A percentile compares a stretch with the other conserved stretches of the same genome.
Conservation (phyloP, 768 basidiomycete genomes). For the Lanmaoa pseudosensibilis region DNA sequence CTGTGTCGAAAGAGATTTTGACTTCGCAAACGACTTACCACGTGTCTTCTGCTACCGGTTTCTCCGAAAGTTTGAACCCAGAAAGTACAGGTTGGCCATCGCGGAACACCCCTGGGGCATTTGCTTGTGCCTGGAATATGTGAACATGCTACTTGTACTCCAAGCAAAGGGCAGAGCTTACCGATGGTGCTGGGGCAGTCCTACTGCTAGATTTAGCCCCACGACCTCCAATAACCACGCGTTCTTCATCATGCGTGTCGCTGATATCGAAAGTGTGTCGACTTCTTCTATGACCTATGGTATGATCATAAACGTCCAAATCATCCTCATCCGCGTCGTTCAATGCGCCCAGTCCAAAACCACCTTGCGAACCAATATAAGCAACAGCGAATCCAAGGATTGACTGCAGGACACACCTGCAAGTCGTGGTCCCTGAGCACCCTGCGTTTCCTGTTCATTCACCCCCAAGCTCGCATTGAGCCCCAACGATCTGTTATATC, state of each 20-base stretch:
- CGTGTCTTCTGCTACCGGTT: conserved; percentile 67
- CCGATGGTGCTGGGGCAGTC: conserved; percentile 6
- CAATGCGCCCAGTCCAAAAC: conserved; percentile 84
- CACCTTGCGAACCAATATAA: conserved; percentile 48
- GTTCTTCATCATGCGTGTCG: conserved; percentile 66
- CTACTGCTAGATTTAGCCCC: conserved; percentile 8
- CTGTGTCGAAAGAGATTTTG: conserved; percentile 18
- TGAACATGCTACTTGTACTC: conserved; percentile 9
- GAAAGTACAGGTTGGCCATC: conserved; percentile 73
- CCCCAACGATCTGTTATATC: conserved; percentile 66
- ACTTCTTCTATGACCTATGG: conserved; percentile 37
- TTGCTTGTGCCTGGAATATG: conserved; percentile 18
- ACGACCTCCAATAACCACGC: conserved; percentile 42
- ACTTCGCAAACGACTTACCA: conserved; percentile 47
- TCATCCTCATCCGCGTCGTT: conserved; percentile 97
- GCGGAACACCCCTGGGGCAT: conserved; percentile 47
- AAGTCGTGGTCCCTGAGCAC: conserved; percentile 49
- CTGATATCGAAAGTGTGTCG: conserved; percentile 65
- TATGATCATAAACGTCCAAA: conserved; percentile 73
- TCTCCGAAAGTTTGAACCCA: conserved; percentile 72
- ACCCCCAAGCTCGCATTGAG: conserved; percentile 59
- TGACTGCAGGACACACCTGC: conserved; percentile 44
- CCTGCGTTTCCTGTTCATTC: conserved; percentile 19
- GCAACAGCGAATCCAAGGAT: not conserved
- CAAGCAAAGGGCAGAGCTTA: conserved; percentile 1